Percentiles rank a stretch among this genome's conserved stretches.
Evolutionary conservation across 352 stramenopile genomes (phyloP).

Genomic region (Aphanomyces invadans): DNA sequence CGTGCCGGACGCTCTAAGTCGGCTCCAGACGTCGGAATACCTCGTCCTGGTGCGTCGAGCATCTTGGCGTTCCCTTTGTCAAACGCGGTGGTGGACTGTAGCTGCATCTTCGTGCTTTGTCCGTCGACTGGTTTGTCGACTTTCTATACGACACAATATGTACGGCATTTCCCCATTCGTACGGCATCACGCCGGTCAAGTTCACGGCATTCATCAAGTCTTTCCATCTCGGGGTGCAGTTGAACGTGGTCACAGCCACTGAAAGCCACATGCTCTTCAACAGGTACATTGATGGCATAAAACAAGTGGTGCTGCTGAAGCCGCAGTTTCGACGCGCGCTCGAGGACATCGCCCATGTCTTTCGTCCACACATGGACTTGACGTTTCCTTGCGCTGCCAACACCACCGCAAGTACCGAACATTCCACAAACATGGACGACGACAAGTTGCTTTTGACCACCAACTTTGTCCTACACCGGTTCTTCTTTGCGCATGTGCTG

Average conservation of each 20-base stretch:
- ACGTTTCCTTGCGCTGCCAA: too few species aligned
- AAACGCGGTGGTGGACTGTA: not conserved
- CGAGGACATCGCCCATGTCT: not conserved
- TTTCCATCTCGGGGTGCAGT: not conserved
- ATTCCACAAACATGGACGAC: too few species aligned
- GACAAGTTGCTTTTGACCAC: not conserved
- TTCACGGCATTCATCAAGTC: constrained; percentile 11
- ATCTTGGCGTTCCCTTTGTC: not conserved
- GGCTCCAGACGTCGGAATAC: not conserved
- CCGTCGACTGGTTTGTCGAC: constrained; percentile 8
- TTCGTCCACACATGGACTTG: not conserved
- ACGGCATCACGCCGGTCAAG: constrained; percentile 4
- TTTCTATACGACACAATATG: constrained; percentile 9
- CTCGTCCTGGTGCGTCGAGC: not conserved
- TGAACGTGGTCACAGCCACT: not conserved
- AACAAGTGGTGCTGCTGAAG: not conserved
- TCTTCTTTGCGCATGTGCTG: not conserved
- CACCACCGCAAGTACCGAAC: too few species aligned
- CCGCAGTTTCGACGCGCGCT: not conserved
- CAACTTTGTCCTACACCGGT: not conserved
- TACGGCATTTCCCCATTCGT: not conserved
- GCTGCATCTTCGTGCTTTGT: not conserved
- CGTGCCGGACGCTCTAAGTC: not conserved
- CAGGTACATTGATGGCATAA: not conserved
- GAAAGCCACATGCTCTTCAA: not conserved